Conservation (phyloP, 257 asterid species). For the Sherardia arvensis region DNA sequence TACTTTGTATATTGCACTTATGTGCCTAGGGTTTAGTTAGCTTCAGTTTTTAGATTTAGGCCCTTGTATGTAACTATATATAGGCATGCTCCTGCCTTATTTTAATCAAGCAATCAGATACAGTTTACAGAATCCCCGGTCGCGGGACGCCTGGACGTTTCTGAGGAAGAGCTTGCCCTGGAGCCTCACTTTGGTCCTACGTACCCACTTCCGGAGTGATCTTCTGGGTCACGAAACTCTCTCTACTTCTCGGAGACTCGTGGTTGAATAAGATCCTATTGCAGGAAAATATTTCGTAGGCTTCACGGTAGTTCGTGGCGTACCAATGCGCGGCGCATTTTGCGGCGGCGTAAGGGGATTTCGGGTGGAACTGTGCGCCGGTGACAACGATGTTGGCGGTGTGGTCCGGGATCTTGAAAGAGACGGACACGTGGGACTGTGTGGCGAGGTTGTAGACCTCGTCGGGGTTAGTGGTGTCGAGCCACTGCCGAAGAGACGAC, state of each 20-base stretch:
- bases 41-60: no score
- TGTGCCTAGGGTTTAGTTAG: no score
- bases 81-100: no score
- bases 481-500: conserved; percentile 99
- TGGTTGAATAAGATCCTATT: conserved; percentile 89
- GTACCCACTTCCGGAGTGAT: conserved; percentile 92
- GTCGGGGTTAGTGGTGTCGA: conserved; percentile 75
- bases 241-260: conserved; percentile 86
- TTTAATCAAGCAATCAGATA: no score
- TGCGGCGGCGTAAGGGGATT: conserved; percentile 92
- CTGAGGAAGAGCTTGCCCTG: conserved; percentile 89
- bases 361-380: conserved; percentile 89
- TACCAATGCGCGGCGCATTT: conserved; percentile 99
- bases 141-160: conserved; percentile 79
- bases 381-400: conserved; percentile 98
- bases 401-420: conserved; percentile 97
- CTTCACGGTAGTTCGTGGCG: conserved; percentile 94
- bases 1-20: no score
- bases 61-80: no score
- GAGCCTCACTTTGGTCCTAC: conserved; percentile 77
- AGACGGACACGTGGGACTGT: conserved; percentile 95
- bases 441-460: conserved; percentile 99
- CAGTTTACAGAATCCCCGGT: no score
- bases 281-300: conserved; percentile 81
- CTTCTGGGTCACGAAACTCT: conserved; percentile 92